Base-by-base conservation (phyloP, 2,329 filamentous ascomycete species). In the Chrysosporium keratinophilum region DNA sequence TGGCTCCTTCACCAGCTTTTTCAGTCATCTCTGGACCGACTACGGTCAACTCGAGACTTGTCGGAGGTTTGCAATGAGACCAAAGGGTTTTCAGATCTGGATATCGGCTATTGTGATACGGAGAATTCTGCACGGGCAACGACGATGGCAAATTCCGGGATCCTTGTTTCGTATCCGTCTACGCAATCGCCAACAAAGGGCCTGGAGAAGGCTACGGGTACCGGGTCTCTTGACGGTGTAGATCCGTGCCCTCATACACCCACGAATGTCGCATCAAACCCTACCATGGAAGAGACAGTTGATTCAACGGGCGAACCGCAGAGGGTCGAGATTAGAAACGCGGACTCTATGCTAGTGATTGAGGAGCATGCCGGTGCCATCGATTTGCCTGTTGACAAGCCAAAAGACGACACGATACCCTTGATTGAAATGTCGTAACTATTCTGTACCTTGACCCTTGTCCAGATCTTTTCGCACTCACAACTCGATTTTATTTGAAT, bases 1-100 rank as follows among this genome's bases (percentile, higher is more conserved):
- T 67, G 65, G 65, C 59, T 66, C 34, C 62, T 67, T 0, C 64
- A 68, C 37, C 61, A 63, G 23, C 58, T 68, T 2, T 61, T 64
- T 9, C 64, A 62, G 31, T 68, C 65, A 1, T 59, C 59, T 1
- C 46, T 65, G 19, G 61, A 64, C 35, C 60, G 58, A 1, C 54
- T 65, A 11, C 63, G 63, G 15, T 58, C 59, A n/a, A 55, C 56
- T 4, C 60, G 59, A 2, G 57, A 57, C 19, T 53, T 63, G 12
- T 49, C 57, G n/a, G 33, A 50, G 14, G 34, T 64, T 34, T 46
- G 55, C 11, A 41, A 58, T 37, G 41, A 37, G 9, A 41, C 34
- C 14, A 42, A 56, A 19, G 33, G 46, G 15, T 33, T 53, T 41
- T 33, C 40, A 17, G 9, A 37, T 23, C 37, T 35, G 15, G 40